Evolutionary conservation across 805 yeast species (phyloP).

Genomic region (Saturnispora hagleri): DNA sequence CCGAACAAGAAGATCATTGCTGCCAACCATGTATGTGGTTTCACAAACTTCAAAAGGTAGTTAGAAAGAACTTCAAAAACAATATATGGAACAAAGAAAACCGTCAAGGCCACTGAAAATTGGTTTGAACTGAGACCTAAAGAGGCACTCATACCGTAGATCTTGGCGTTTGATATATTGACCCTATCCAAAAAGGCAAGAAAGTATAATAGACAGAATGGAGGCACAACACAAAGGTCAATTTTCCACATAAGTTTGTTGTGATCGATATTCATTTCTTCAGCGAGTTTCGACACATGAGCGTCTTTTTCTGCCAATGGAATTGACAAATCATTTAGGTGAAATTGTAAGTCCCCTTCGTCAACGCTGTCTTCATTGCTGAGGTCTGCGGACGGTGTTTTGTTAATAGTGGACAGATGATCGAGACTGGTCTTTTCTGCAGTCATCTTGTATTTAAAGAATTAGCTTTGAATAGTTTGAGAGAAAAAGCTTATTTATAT

Average conservation of each 20-base stretch:
- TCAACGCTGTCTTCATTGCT: not conserved
- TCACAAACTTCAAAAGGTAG: slow-evolving; percentile 45
- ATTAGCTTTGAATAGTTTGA: not conserved
- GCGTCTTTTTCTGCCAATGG: slow-evolving; percentile 19
- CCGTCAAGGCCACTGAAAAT: slow-evolving; percentile 55
- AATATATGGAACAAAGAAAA: slow-evolving; percentile 65
- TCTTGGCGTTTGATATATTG: slow-evolving; percentile 72
- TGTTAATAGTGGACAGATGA: not conserved
- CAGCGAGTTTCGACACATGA: slow-evolving; percentile 31
- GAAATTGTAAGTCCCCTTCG: not conserved
- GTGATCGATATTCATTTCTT: slow-evolving; percentile 42
- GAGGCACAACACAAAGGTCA: slow-evolving; percentile 63
- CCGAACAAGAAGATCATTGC: slow-evolving; percentile 56
- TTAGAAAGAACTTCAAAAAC: slow-evolving; percentile 58
- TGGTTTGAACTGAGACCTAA: slow-evolving; percentile 47
- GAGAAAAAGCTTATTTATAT: not conserved
- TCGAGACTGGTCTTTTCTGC: not conserved
- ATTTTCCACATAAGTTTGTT: slow-evolving; percentile 50
- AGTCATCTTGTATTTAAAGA: not conserved
- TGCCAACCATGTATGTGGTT: slow-evolving; percentile 59
- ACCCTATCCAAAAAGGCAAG: slow-evolving; percentile 75
- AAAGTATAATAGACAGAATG: slow-evolving; percentile 67
- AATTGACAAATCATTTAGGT: slow-evolving; percentile 11
- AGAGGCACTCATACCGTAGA: slow-evolving; percentile 55
- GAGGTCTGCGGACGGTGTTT: not conserved